Conservation (phyloP, 768 basidiomycete species). For the Pisolithus marmoratus region DNA sequence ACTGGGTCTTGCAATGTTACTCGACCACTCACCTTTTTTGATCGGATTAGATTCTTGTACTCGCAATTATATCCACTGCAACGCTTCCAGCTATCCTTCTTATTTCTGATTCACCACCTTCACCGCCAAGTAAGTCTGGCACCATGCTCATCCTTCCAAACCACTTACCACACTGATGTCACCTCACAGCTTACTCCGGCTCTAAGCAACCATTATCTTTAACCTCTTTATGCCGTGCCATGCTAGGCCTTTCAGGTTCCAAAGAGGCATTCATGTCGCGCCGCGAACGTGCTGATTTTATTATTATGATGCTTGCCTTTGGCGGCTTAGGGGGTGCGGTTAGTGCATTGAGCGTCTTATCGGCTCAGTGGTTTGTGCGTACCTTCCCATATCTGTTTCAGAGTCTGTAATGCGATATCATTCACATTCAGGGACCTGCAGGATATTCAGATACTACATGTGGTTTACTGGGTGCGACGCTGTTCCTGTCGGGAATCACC, state of each 20-base stretch:
- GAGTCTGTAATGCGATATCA: background rate
- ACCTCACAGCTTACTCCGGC: constrained; percentile 53
- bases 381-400: background rate
- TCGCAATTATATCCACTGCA: constrained; percentile 67
- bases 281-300: constrained; percentile 68
- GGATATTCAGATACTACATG: constrained; percentile 65
- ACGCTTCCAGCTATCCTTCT: constrained; percentile 54
- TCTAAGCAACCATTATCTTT: constrained; percentile 55
- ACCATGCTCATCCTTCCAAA: background rate
- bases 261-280: constrained; percentile 50
- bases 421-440: constrained; percentile 48
- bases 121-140: constrained; percentile 61
- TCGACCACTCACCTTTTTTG: background rate
- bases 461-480: constrained; percentile 64
- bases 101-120: constrained; percentile 58
- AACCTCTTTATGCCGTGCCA: constrained; percentile 45
- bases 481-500: constrained; percentile 67
- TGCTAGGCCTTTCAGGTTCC: constrained; percentile 40
- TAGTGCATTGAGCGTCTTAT: constrained; percentile 61
- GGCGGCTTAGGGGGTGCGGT: constrained; percentile 60
- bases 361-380: constrained; percentile 63
- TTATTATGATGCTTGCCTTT: constrained; percentile 53
- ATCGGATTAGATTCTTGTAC: constrained; percentile 51
- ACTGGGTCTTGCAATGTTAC: background rate
- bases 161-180: background rate